Evolutionary conservation across 1,284 basidiomycete species (phyloP).

Genomic region (Grifola frondosa): DNA sequence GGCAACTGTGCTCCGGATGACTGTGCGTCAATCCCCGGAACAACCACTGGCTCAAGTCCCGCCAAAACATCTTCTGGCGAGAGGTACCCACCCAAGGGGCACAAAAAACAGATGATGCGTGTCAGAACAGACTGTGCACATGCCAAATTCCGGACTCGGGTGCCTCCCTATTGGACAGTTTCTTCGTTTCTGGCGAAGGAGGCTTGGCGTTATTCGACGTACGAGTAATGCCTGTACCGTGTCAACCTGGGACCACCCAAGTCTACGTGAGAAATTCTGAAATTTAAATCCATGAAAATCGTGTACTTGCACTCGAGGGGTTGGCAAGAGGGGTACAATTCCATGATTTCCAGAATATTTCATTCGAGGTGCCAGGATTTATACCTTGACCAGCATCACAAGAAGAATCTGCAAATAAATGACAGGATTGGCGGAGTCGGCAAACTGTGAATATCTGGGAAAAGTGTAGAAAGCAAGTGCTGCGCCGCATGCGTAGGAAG

Average conservation of each 20-base stretch:
- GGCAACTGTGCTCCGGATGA: no score
- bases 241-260: conserved; percentile 20
- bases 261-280: no score
- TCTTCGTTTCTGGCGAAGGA: conserved; percentile 5
- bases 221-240: conserved; percentile 22
- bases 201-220: conserved; percentile 6
- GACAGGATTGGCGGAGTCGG: no score
- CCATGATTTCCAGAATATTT: no score
- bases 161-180: conserved; percentile 5
- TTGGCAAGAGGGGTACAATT: no score
- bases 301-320: conserved; percentile 46
- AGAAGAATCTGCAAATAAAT: no score
- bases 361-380: no score
- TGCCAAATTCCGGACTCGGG: conserved; percentile 43
- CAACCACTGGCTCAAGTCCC: conserved; percentile 40
- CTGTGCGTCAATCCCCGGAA: conserved; percentile 28
- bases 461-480: no score
- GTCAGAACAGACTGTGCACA: conserved; percentile 37
- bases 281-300: conserved; percentile 5
- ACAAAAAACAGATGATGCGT: conserved; percentile 43
- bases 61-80: conserved; percentile 42
- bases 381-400: no score
- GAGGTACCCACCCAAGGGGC: conserved; percentile 39
- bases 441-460: no score
- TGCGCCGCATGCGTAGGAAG: no score